phyloP scores from a whole-genome alignment of 495 filamentous ascomycete genomes.

The Massariosphaeria phaeospora region DNA sequence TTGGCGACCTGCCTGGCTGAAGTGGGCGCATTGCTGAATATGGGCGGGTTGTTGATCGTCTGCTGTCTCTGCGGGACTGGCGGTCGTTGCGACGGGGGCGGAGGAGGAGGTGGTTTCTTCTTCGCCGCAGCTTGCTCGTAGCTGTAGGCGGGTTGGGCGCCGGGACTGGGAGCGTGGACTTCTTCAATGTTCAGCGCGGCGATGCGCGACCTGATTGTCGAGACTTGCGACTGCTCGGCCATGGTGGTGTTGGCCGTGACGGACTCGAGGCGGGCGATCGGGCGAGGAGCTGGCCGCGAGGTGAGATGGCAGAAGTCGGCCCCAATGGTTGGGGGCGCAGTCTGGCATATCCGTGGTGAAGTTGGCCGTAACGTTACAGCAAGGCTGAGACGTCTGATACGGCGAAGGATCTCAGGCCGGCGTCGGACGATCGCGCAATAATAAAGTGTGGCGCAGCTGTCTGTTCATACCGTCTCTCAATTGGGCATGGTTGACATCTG shows the following conservation, averaged over 20 bases:
- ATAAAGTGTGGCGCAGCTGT: too few relatives aligned
- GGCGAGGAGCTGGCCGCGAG: background rate
- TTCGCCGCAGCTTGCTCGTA: constrained; percentile 31
- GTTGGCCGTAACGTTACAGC: background rate
- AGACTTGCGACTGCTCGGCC: background rate
- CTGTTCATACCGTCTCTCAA: too few relatives aligned
- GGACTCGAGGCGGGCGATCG: background rate
- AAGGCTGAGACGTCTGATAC: background rate
- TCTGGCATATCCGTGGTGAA: constrained; percentile 14
- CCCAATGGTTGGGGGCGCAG: constrained; percentile 5
- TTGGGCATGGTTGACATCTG: too few relatives aligned
- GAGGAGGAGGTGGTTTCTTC: constrained; percentile 37
- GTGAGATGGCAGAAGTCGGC: background rate
- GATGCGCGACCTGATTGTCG: constrained; percentile 56
- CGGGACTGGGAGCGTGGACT: constrained; percentile 44
- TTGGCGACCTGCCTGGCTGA: constrained; percentile 43
- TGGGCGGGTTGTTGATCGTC: constrained; percentile 48
- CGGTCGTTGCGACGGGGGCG: constrained; percentile 37
- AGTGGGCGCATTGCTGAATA: constrained; percentile 39
- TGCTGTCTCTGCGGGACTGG: constrained; percentile 40
- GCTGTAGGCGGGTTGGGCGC: constrained; percentile 33
- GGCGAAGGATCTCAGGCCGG: background rate
- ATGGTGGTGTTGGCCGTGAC: background rate
- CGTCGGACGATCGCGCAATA: too few relatives aligned
- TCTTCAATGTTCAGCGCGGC: constrained; percentile 56